A percentile compares a stretch with the other conserved stretches of the same genome.
Conservation (phyloP, 2,329 filamentous ascomycete genomes). For the Cordyceps militaris region DNA sequence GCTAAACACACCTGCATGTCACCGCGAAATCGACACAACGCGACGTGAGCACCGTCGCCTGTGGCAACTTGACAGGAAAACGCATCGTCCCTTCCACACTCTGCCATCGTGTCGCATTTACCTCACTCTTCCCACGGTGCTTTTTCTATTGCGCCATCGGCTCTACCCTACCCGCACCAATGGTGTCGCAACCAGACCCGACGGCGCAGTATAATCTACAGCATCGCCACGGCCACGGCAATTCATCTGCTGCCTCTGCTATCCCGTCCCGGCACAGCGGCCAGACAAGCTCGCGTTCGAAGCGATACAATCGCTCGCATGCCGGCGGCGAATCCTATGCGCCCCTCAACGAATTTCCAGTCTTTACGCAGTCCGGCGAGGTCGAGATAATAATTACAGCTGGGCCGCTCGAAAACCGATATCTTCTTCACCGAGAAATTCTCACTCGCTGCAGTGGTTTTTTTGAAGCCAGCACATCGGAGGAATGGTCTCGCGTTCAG, state of each 20-base stretch:
- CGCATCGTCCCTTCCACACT: background rate
- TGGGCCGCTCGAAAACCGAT: conserved; percentile 61
- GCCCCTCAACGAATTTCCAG: conserved; percentile 83
- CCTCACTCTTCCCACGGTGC: background rate
- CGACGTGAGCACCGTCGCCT: conserved; percentile 5
- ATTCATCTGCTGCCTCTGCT: conserved; percentile 50
- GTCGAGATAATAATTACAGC: conserved; percentile 78
- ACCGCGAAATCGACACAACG: background rate
- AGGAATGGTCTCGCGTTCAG: conserved; percentile 55
- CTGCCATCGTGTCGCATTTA: background rate
- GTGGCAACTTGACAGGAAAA: background rate
- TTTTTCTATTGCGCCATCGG: background rate
- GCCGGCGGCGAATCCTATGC: conserved; percentile 62
- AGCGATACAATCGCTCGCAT: conserved; percentile 76
- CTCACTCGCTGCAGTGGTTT: conserved; percentile 87
- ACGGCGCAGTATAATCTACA: conserved; percentile 10
- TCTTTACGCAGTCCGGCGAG: conserved; percentile 85
- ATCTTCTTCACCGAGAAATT: conserved; percentile 81
- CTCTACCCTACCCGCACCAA: conserved; percentile 22
- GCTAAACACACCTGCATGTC: background rate
- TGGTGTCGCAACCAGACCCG: conserved; percentile 57
- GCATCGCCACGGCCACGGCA: conserved; percentile 38
- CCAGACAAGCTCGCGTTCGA: conserved; percentile 46
- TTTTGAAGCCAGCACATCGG: conserved; percentile 79
- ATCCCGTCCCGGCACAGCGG: conserved; percentile 16